phyloP scores from a whole-genome alignment of 208 protist genomes.

The Phytomonas sp. region DNA sequence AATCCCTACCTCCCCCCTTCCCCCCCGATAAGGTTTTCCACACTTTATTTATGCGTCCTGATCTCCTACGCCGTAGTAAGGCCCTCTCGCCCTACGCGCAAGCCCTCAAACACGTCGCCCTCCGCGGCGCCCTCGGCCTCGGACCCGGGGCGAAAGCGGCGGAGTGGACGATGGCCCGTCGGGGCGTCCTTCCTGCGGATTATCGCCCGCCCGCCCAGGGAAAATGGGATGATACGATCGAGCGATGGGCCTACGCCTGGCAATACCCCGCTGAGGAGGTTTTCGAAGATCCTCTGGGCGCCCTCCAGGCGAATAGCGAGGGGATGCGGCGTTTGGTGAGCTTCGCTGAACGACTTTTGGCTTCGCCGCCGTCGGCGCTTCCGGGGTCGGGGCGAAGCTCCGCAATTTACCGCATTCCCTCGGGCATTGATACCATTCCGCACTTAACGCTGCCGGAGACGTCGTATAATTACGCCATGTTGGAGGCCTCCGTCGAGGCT shows the following conservation, averaged over 20 bases:
- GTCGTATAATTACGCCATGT: slow-evolving; percentile 24
- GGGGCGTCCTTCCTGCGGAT: slow-evolving; percentile 64
- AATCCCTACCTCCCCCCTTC: too few relatives aligned
- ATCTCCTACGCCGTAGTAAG: too few relatives aligned
- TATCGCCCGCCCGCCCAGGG: slow-evolving; percentile 78
- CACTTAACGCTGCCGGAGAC: slow-evolving; percentile 6
- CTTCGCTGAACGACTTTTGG: slow-evolving; percentile 46
- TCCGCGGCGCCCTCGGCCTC: slow-evolving; percentile 62
- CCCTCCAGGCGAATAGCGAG: slow-evolving; percentile 38
- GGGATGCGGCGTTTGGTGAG: slow-evolving; percentile 54
- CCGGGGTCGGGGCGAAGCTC: slow-evolving; percentile 44
- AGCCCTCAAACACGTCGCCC: slow-evolving; percentile 76
- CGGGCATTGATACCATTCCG: not conserved
- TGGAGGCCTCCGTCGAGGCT: slow-evolving; percentile 29
- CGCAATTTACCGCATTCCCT: slow-evolving; percentile 19
- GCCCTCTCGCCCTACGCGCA: slow-evolving; percentile 84
- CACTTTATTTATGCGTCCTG: too few relatives aligned
- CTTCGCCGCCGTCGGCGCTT: slow-evolving; percentile 27
- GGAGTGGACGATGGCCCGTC: slow-evolving; percentile 77
- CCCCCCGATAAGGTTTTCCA: too few relatives aligned
- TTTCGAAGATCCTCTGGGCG: slow-evolving; percentile 38
- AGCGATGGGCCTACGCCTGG: slow-evolving; percentile 89
- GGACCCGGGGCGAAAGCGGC: slow-evolving; percentile 74
- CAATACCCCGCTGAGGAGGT: slow-evolving; percentile 85
- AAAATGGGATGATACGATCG: slow-evolving; percentile 88